These are phyloP conservation scores for Zoysia pacifica DNA, from an alignment of 176 grass and related monocot genomes.

Conservation along the genomic window DNA sequence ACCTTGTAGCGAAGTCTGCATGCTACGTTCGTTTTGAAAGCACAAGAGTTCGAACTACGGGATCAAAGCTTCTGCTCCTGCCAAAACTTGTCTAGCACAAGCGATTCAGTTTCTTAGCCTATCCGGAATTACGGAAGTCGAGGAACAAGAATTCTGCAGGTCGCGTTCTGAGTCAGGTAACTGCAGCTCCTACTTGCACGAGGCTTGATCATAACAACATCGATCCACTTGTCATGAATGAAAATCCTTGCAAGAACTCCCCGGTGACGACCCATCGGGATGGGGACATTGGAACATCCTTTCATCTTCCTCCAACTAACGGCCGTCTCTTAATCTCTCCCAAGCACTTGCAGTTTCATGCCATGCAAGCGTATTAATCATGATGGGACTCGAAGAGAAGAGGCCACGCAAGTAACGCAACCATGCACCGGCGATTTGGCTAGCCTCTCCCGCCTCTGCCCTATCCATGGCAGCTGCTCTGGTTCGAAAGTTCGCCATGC, in stretches of 20 bases:
- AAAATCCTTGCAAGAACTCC: not conserved
- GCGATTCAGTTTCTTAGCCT: conserved; percentile 5
- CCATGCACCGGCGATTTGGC: not conserved
- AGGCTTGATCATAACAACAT: not conserved
- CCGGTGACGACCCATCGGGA: conserved; percentile 8
- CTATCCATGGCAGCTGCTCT: not conserved
- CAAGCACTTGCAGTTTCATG: not conserved
- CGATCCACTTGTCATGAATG: not conserved
- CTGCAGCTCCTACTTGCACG: not conserved
- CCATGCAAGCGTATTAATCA: conserved; percentile 11
- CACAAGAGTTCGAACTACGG: no score
- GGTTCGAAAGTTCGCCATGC: not conserved
- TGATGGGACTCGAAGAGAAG: not conserved
- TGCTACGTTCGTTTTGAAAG: no score
- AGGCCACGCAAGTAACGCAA: not conserved
- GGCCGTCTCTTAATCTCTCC: not conserved
- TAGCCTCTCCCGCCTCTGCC: not conserved
- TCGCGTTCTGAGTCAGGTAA: not conserved
- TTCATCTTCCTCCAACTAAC: conserved; percentile 35
- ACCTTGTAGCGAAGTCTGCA: no score
- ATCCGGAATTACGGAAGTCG: not conserved
- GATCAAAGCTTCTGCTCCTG: not conserved
- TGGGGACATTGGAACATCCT: conserved; percentile 36
- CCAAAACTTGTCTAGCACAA: not conserved
- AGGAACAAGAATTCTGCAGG: not conserved